Evolutionary conservation across 208 protist genomes (phyloP).

Genomic region (Crithidia fasciculata): DNA sequence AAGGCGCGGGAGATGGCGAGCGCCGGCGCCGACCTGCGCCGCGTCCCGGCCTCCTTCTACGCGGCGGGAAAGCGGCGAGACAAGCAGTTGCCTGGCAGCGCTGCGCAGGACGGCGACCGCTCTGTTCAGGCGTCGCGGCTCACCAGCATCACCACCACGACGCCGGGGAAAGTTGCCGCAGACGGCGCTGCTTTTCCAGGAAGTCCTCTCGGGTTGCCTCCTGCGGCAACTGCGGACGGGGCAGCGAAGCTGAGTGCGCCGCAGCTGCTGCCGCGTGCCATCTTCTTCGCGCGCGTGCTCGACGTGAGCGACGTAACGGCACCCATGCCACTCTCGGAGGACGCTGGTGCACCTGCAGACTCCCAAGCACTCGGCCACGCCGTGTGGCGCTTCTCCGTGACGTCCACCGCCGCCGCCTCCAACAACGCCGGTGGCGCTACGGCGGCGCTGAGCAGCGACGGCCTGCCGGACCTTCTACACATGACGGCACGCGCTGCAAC

Average conservation of each 20-base stretch:
- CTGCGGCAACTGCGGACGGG: not conserved
- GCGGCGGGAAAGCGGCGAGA: conserved; percentile 20
- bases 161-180: not conserved
- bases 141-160: conserved; percentile 16
- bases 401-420: not conserved
- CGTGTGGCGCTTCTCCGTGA: conserved; percentile 10
- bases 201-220: not conserved
- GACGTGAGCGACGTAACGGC: conserved; percentile 43
- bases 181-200: not conserved
- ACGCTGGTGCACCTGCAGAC: conserved; percentile 1
- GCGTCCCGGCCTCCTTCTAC: conserved; percentile 16
- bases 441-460: not conserved
- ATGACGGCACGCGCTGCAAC: conserved; percentile 5
- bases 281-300: conserved; percentile 67
- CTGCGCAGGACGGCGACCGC: not conserved
- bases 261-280: conserved; percentile 55
- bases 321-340: not conserved
- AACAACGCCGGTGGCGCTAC: not conserved
- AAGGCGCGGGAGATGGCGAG: not conserved
- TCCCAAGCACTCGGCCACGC: conserved; percentile 10
- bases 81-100: conserved; percentile 23
- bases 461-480: not conserved
- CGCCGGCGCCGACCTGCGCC: not conserved
- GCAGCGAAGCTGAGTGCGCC: not conserved
- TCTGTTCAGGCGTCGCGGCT: not conserved